phyloP scores from a whole-genome alignment of 176 grass and related monocot species.

The Secale cereale region DNA sequence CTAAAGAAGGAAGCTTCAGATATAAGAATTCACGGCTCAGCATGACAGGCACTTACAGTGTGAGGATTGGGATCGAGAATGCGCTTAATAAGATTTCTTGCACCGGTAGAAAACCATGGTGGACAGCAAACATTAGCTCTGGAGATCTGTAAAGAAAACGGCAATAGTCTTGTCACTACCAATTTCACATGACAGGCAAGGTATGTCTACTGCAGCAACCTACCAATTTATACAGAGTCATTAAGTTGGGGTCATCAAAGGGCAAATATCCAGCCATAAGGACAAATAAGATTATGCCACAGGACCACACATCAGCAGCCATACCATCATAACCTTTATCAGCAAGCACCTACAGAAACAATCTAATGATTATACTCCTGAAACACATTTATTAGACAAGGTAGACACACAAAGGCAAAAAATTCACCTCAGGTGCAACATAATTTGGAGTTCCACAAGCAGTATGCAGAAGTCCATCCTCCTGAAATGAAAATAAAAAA shows the following conservation, averaged over 20 bases:
- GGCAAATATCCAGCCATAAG: conserved; percentile 96
- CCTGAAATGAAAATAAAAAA: conserved; percentile 26
- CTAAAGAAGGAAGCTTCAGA: neutral
- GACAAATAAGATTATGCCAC: conserved; percentile 96
- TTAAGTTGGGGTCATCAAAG: conserved; percentile 71
- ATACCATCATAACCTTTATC: conserved; percentile 96
- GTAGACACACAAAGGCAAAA: neutral
- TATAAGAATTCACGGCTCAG: neutral
- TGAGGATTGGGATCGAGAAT: conserved; percentile 93
- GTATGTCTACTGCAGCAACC: neutral
- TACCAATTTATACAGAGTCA: conserved; percentile 77
- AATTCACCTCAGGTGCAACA: conserved; percentile 87
- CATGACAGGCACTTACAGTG: conserved; percentile 46
- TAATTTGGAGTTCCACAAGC: conserved; percentile 98
- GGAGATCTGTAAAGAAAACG: conserved; percentile 50
- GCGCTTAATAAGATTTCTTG: conserved; percentile 73
- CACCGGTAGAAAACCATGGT: conserved; percentile 68
- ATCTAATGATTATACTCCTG: conserved; percentile 23
- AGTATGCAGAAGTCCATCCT: conserved; percentile 89
- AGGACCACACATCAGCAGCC: conserved; percentile 94
- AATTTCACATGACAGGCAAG: conserved; percentile 11
- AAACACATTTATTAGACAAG: neutral
- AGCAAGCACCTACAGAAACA: conserved; percentile 68
- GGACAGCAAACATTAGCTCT: conserved; percentile 65
- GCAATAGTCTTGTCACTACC: neutral